Conservation (phyloP, 805 yeast genomes). For the Candida endomychidarum region DNA sequence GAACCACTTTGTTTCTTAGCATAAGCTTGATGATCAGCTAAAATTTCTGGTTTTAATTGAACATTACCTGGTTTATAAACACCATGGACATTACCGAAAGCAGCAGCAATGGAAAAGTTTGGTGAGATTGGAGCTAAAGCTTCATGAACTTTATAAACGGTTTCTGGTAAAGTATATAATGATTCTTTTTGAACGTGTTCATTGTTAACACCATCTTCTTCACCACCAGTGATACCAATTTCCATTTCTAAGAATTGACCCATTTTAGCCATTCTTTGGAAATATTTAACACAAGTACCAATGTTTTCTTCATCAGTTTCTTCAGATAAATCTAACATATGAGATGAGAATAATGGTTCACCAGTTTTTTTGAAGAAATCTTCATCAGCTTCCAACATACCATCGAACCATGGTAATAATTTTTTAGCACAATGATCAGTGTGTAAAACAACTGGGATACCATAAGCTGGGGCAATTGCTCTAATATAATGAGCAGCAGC, state of each 20-base stretch:
- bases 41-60: constrained; percentile 84
- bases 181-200: constrained; percentile 84
- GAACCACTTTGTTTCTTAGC: constrained; percentile 68
- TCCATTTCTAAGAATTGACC: constrained; percentile 99
- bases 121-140: constrained; percentile 90
- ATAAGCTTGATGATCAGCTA: constrained; percentile 93
- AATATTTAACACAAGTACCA: constrained; percentile 89
- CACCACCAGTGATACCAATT: constrained; percentile 99
- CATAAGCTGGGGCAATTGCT: constrained; percentile 93
- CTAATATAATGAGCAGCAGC: constrained; percentile 99
- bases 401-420: constrained; percentile 97
- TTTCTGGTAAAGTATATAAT: constrained; percentile 93
- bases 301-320: constrained; percentile 96
- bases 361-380: constrained; percentile 83
- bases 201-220: constrained; percentile 99
- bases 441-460: constrained; percentile 95
- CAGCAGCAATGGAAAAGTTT: constrained; percentile 99
- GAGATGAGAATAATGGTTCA: constrained; percentile 96
- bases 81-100: constrained; percentile 99
- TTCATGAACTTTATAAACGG: constrained; percentile 87
- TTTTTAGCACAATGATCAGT: constrained; percentile 99
- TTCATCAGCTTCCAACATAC: constrained; percentile 96
- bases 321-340: constrained; percentile 97
- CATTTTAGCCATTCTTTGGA: constrained; percentile 89
- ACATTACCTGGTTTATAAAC: constrained; percentile 99